Evolutionary conservation across 331 rosid species (phyloP).

Genomic region (Ulmus americana): DNA sequence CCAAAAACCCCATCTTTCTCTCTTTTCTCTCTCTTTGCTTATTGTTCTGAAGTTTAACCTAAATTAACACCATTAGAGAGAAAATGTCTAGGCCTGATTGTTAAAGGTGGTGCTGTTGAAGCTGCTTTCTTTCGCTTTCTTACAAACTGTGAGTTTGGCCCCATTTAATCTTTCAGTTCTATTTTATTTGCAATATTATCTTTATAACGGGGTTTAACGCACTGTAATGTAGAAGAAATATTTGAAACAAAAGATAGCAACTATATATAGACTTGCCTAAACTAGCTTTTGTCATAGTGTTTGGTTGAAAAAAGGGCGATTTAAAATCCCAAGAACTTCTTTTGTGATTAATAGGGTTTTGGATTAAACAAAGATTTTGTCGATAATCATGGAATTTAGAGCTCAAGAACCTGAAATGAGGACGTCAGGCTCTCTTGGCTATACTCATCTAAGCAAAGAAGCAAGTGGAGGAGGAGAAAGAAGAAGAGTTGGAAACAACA

Average conservation of each 20-base stretch:
- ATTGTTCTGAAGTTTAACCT: background rate
- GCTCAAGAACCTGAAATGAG: constrained; percentile 38
- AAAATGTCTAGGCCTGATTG: constrained; percentile 9
- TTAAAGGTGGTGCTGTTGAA: constrained; percentile 13
- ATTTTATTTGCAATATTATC: too few species aligned
- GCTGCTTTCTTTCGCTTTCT: constrained; percentile 4
- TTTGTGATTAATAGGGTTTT: background rate
- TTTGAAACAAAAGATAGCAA: too few species aligned
- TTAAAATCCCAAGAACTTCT: constrained; percentile 17
- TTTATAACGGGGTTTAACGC: too few species aligned
- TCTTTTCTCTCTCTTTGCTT: constrained; percentile 10
- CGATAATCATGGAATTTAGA: constrained; percentile 32
- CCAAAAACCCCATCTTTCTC: constrained; percentile 6
- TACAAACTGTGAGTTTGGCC: constrained; percentile 22
- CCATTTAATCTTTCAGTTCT: constrained; percentile 10
- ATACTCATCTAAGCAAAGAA: constrained; percentile 32
- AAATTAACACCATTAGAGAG: constrained; percentile 22
- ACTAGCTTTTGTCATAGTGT: too few species aligned
- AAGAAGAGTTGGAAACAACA: constrained; percentile 1
- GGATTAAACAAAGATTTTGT: background rate
- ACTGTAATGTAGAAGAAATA: too few species aligned
- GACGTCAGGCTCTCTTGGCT: constrained; percentile 26
- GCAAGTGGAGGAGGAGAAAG: constrained; percentile 15
- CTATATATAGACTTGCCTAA: too few species aligned
- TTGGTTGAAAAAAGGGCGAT: background rate